Evolutionary conservation across 2,329 filamentous ascomycete genomes (phyloP).

Genomic region (Cladophialophora exuberans): DNA sequence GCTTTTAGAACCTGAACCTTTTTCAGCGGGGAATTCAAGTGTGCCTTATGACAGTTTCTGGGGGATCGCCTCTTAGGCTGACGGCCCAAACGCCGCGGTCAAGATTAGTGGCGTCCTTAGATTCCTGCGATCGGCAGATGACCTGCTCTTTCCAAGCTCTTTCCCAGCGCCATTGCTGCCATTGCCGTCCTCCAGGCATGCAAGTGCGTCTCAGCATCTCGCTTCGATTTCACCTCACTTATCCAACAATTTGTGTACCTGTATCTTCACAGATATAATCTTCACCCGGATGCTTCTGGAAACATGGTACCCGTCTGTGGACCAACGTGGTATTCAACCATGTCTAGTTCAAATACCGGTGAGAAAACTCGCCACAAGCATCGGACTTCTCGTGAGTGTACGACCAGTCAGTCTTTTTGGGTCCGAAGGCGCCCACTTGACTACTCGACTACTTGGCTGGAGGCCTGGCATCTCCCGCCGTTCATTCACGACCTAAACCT

Average conservation of each 20-base stretch:
- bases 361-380: conserved; percentile 6
- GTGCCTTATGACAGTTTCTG: not conserved
- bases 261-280: conserved; percentile 1
- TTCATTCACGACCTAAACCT: no score
- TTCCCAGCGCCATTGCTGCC: no score
- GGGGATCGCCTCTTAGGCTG: conserved; percentile 10
- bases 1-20: not conserved
- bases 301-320: not conserved
- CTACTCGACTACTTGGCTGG: no score
- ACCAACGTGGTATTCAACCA: conserved; percentile 4
- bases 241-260: not conserved
- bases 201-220: not conserved
- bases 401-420: no score
- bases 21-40: no score
- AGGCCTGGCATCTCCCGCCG: no score
- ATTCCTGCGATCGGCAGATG: conserved; percentile 15
- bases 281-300: not conserved
- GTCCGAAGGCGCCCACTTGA: no score
- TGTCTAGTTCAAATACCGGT: not conserved
- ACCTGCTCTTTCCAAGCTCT: conserved; percentile 12
- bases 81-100: conserved; percentile 16
- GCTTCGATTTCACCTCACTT: not conserved
- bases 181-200: not conserved
- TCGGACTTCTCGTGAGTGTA: not conserved
- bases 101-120: conserved; percentile 11